Evolutionary conservation across 1,284 basidiomycete species (phyloP), one percentile per base, ranked within the genome.

Genomic region (Cryptococcus sp.): DNA sequence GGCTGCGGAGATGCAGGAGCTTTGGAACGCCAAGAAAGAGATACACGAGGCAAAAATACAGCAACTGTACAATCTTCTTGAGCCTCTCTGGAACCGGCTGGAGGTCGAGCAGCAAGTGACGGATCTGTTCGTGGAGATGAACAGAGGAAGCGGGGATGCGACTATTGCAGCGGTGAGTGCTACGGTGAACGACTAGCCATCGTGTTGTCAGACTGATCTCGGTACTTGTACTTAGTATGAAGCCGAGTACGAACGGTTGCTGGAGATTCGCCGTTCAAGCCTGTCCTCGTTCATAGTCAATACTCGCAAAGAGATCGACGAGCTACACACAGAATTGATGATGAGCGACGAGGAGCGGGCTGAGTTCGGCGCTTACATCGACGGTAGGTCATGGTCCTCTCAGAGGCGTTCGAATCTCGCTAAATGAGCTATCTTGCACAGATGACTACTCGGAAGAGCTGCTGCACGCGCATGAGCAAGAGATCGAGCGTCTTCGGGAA

Each of bases 401-500:
- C 30, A 35, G 8, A 5, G 30, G 2, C 57, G 69, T 67, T 47
- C 57, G 65, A 17, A 19, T 16, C 30, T n/a, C 16, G 15, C 22
- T 25, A 7, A 40, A 3, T 30, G 19, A 5, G 19, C 17, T 40
- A 38, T 13, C 13, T 17, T 19, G 35, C 17, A n/a, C 22, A 92
- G 93, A 93, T 63, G 88, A 93, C 68, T 87, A 88, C 68, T 90
- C 89, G 0, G 93, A 96, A 78, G 92, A 95, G 65, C 81, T 98
- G 1, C 80, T 99, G 7, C 83, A 84, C 3, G 85, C 88, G 23
- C 95, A 98, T 70, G 95, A 99, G 76, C 85, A 88, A 40, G 91
- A 96, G 76, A 90, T 93, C 59, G 83, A 83, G 57, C 82, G 86
- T 17, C 82, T 98, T 38, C 88, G 90, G 67, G 86, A 88, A 39